These are phyloP conservation scores for Metschnikowia henanensis DNA, from an alignment of 805 yeast genomes.

Conservation along the genomic window DNA sequence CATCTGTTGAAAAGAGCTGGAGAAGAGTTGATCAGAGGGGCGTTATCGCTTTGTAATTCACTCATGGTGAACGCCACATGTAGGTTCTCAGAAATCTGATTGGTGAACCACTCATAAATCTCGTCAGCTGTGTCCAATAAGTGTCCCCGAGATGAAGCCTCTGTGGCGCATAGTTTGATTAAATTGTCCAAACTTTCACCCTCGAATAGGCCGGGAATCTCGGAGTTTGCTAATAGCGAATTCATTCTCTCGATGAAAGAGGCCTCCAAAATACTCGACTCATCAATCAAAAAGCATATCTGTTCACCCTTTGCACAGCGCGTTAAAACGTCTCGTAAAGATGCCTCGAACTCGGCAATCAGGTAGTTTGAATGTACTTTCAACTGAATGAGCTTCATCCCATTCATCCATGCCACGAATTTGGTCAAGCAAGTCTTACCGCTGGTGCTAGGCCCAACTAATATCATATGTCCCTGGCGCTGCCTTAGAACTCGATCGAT, in stretches of 20 bases:
- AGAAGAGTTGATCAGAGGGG: constrained; percentile 62
- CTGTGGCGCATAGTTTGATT: constrained; percentile 54
- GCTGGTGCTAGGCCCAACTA: constrained; percentile 80
- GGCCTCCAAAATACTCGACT: constrained; percentile 71
- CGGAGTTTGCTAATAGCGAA: constrained; percentile 89
- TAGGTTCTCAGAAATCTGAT: constrained; percentile 64
- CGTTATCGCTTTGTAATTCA: constrained; percentile 31
- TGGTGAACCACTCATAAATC: constrained; percentile 69
- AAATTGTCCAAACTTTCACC: constrained; percentile 64
- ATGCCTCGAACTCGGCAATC: constrained; percentile 64
- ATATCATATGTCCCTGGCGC: constrained; percentile 85
- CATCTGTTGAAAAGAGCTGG: constrained; percentile 92
- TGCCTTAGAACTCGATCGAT: constrained; percentile 82
- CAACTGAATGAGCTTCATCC: constrained; percentile 60
- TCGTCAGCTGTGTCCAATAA: constrained; percentile 69
- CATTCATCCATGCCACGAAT: constrained; percentile 93
- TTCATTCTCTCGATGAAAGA: constrained; percentile 90
- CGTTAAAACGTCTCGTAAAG: constrained; percentile 53
- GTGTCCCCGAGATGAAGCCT: constrained; percentile 58
- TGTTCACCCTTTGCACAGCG: constrained; percentile 53
- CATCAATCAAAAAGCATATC: constrained; percentile 76
- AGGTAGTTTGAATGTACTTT: constrained; percentile 54
- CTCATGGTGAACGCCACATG: constrained; percentile 82
- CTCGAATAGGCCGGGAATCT: constrained; percentile 84
- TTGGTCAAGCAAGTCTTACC: constrained; percentile 76